phyloP scores from a whole-genome alignment of 148 eudicot species.

The Silene uniflora region DNA sequence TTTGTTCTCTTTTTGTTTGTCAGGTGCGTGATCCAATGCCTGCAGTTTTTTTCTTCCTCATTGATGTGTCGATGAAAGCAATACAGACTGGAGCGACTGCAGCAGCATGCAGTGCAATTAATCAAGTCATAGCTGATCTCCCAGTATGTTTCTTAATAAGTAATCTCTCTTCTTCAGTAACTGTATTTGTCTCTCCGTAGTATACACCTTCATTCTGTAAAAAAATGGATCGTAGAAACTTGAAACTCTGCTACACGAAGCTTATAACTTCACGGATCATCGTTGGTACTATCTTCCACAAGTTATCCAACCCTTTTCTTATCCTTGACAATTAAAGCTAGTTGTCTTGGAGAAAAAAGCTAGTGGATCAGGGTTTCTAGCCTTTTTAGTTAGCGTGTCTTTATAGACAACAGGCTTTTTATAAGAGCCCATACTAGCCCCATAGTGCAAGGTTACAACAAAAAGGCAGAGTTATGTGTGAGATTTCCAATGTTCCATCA shows the following conservation, averaged over 20 bases:
- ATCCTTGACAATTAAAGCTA: background rate
- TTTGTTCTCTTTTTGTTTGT: background rate
- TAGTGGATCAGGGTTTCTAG: constrained; percentile 6
- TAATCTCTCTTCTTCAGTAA: background rate
- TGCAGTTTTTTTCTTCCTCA: constrained; percentile 84
- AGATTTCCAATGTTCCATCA: no score
- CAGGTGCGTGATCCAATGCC: constrained; percentile 99
- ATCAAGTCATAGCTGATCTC: constrained; percentile 88
- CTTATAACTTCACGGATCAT: background rate
- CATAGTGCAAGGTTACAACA: background rate
- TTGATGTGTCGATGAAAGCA: constrained; percentile 92
- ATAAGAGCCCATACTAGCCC: background rate
- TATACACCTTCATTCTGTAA: background rate
- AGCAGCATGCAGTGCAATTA: constrained; percentile 95
- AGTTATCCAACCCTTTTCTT: background rate
- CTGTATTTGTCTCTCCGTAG: background rate
- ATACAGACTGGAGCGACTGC: constrained; percentile 97
- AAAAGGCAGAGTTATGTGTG: no score
- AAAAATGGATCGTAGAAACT: background rate
- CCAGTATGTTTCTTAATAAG: constrained; percentile 56
- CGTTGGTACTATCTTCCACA: background rate
- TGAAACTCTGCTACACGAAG: background rate
- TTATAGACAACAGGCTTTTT: background rate
- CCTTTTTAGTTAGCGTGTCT: background rate
- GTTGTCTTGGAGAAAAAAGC: background rate